Conservation (phyloP, 441 rosid species). For the Metrosideros polymorpha region DNA sequence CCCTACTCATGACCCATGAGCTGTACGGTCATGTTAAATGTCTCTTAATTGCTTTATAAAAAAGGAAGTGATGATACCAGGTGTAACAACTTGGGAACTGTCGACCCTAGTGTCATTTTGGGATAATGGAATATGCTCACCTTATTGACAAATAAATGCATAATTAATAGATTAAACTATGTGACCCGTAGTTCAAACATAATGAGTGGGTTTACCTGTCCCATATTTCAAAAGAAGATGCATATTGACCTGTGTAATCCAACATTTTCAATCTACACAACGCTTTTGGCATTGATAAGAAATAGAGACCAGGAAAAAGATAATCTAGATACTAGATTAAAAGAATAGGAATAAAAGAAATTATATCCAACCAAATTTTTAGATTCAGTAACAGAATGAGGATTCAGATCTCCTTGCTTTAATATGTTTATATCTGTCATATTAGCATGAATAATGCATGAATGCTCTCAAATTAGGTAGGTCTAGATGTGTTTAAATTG, state of each 20-base stretch:
- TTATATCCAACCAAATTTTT: not conserved
- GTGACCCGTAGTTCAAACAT: not conserved
- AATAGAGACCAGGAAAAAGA: not conserved
- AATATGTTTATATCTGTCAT: not conserved
- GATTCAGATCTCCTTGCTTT: not conserved
- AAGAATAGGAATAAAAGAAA: not conserved
- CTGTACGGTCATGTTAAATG: not conserved
- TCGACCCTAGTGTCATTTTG: not conserved
- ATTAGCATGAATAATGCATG: not conserved
- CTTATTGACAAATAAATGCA: not conserved
- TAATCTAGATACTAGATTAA: not conserved
- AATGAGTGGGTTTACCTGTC: not conserved
- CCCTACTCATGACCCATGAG: not conserved
- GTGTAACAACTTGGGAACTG: not conserved
- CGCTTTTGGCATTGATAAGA: not conserved
- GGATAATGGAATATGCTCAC: not conserved
- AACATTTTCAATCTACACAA: not conserved
- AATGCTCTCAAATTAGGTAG: not conserved
- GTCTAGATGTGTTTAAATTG: not conserved
- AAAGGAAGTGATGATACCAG: not conserved
- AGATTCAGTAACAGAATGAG: not conserved
- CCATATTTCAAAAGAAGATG: not conserved
- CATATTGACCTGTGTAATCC: not conserved
- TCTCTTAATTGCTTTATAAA: not conserved
- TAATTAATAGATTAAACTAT: not conserved